A percentile compares a stretch with the other conserved stretches of the same genome.
These are phyloP conservation scores for Cladophialophora yegresii DNA, from an alignment of 2,329 filamentous ascomycete genomes.

Conservation along the genomic window DNA sequence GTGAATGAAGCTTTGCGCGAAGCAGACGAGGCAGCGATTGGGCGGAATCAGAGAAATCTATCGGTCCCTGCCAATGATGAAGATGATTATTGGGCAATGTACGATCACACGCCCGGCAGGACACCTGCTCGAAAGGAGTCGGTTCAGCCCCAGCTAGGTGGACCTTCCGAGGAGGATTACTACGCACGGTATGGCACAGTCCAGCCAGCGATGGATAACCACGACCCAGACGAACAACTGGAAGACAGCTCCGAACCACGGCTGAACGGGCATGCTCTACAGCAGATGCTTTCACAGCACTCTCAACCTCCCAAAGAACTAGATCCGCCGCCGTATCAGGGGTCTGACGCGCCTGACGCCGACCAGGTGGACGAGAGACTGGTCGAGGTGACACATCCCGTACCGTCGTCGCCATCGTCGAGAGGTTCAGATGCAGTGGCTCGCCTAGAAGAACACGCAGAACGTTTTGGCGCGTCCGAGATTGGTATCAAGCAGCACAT, in stretches of 20 bases:
- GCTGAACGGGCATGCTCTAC: conserved; percentile 56
- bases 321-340: conserved; percentile 35
- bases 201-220: conserved; percentile 64
- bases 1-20: conserved; percentile 43
- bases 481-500: conserved; percentile 65
- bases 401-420: conserved; percentile 48
- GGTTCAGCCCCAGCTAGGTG: conserved; percentile 40
- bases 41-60: conserved; percentile 31
- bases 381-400: conserved; percentile 46
- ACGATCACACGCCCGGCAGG: conserved; percentile 58
- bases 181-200: conserved; percentile 64
- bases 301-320: conserved; percentile 37
- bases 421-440: conserved; percentile 55
- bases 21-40: conserved; percentile 36
- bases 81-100: conserved; percentile 66
- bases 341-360: conserved; percentile 9
- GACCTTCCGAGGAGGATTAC: conserved; percentile 59
- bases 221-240: conserved; percentile 61
- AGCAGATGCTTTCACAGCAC: conserved; percentile 45
- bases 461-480: conserved; percentile 57
- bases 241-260: conserved; percentile 54
- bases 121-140: conserved; percentile 51
- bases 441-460: conserved; percentile 57
- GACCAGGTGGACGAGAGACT: conserved; percentile 35
- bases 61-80: conserved; percentile 54